A percentile compares a stretch with the other conserved stretches of the same genome.
Evolutionary conservation across 345 rosid species (phyloP).

Genomic region (Melastoma malabathricum): DNA sequence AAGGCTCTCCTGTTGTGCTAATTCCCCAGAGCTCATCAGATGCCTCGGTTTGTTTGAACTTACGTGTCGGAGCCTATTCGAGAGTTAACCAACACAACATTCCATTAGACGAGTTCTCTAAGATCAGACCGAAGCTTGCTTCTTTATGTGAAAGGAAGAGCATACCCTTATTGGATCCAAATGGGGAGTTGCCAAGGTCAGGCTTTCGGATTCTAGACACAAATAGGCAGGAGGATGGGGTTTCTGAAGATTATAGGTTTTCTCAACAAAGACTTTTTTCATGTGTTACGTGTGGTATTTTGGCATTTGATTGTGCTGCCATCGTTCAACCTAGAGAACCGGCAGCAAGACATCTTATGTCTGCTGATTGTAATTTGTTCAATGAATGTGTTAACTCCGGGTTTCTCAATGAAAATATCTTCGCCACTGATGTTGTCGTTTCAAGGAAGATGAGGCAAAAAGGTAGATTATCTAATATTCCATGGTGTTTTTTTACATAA

Average conservation of each 20-base stretch:
- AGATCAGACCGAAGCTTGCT: conserved; percentile 44
- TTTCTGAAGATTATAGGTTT: conserved; percentile 31
- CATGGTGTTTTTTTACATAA: no score
- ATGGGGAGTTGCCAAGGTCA: conserved; percentile 10
- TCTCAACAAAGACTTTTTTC: conserved; percentile 87
- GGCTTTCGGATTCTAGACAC: conserved; percentile 2
- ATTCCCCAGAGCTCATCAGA: conserved; percentile 75
- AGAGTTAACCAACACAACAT: conserved; percentile 19
- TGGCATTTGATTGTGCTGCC: conserved; percentile 80
- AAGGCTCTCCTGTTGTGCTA: conserved; percentile 60
- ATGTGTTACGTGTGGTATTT: conserved; percentile 82
- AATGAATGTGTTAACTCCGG: conserved; percentile 64
- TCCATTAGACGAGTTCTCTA: conserved; percentile 24
- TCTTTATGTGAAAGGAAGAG: conserved; percentile 45
- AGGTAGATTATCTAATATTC: conserved; percentile 25
- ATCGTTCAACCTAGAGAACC: conserved; percentile 71
- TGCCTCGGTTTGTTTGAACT: conserved; percentile 52
- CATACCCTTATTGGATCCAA: conserved; percentile 18
- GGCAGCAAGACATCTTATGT: conserved; percentile 71
- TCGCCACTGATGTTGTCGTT: conserved; percentile 13
- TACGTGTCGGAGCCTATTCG: conserved; percentile 55
- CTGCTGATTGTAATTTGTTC: conserved; percentile 87
- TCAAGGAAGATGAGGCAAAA: conserved; percentile 18
- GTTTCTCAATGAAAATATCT: conserved; percentile 13
- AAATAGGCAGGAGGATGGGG: conserved; percentile 15